Conservation (phyloP, 306 rosid species). For the Canavalia gladiata region DNA sequence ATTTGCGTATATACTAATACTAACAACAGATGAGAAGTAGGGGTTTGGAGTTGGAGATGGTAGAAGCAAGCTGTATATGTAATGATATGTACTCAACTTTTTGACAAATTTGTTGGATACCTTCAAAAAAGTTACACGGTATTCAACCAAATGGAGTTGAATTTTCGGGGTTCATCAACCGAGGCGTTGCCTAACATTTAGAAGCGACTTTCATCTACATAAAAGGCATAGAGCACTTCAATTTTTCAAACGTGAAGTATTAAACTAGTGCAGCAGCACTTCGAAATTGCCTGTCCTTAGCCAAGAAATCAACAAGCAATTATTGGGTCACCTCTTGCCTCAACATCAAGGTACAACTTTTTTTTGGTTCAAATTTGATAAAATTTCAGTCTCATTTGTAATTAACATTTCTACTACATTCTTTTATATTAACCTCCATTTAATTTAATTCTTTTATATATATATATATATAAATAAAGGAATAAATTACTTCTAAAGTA, state of each 20-base stretch:
- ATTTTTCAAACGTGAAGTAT: conserved; percentile 46
- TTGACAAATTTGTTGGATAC: conserved; percentile 48
- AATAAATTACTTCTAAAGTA: no score
- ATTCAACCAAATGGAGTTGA: conserved; percentile 30
- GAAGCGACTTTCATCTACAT: conserved; percentile 43
- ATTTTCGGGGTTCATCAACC: conserved; percentile 30
- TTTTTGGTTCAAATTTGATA: not conserved
- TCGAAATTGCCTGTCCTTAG: conserved; percentile 27
- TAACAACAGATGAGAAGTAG: conserved; percentile 13
- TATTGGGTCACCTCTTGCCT: conserved; percentile 40
- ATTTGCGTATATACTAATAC: conserved; percentile 18
- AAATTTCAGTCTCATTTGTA: not conserved
- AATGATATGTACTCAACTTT: conserved; percentile 36
- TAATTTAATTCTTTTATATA: not conserved
- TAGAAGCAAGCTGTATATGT: conserved; percentile 39
- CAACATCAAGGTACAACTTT: conserved; percentile 28
- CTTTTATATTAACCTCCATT: not conserved
- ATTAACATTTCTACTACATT: not conserved
- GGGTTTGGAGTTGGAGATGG: conserved; percentile 49
- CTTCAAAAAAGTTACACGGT: conserved; percentile 32
- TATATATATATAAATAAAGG: no score
- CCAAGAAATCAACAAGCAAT: conserved; percentile 41
- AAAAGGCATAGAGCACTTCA: not conserved
- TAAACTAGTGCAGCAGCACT: conserved; percentile 23
- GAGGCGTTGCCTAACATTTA: conserved; percentile 21